Evolutionary conservation across 768 basidiomycete genomes (phyloP).

Genomic region (Mycena haematopus): DNA sequence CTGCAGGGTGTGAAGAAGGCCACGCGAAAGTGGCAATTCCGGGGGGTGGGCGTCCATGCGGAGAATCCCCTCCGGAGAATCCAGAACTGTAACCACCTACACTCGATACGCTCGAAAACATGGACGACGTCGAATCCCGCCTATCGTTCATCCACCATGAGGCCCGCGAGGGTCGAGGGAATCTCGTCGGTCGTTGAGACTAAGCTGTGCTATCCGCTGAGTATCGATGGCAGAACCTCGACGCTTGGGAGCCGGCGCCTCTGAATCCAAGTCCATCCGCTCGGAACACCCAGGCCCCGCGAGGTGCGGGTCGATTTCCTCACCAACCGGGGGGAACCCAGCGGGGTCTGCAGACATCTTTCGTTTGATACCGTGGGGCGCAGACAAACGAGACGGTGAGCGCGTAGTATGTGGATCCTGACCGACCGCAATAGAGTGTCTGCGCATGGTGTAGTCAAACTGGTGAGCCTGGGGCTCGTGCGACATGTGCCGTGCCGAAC

Average conservation of each 20-base stretch:
- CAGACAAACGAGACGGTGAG: slow-evolving; percentile 40
- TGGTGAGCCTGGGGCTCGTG: slow-evolving; percentile 53
- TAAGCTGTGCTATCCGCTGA: slow-evolving; percentile 74
- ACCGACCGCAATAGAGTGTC: slow-evolving; percentile 74
- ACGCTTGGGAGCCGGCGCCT: slow-evolving; percentile 79
- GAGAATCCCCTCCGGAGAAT: slow-evolving; percentile 65
- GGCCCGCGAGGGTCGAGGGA: slow-evolving; percentile 70
- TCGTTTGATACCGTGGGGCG: slow-evolving; percentile 74
- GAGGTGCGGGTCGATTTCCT: slow-evolving; percentile 72
- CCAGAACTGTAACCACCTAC: slow-evolving; percentile 59
- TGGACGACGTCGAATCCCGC: slow-evolving; percentile 75
- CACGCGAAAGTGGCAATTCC: slow-evolving; percentile 77
- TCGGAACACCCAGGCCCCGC: slow-evolving; percentile 72
- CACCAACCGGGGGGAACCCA: slow-evolving; percentile 55
- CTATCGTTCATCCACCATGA: slow-evolving; percentile 70
- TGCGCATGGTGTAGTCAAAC: slow-evolving; percentile 73
- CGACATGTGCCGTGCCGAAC: slow-evolving; percentile 34
- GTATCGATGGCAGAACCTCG: slow-evolving; percentile 86
- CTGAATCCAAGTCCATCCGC: slow-evolving; percentile 62
- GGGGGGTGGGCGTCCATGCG: slow-evolving; percentile 66
- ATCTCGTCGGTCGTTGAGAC: slow-evolving; percentile 78
- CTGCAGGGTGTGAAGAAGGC: slow-evolving; percentile 48
- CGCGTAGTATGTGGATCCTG: slow-evolving; percentile 53
- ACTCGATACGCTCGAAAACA: slow-evolving; percentile 67
- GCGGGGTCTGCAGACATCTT: slow-evolving; percentile 80